phyloP scores from a whole-genome alignment of 495 filamentous ascomycete genomes.

The Bacidia rubella region DNA sequence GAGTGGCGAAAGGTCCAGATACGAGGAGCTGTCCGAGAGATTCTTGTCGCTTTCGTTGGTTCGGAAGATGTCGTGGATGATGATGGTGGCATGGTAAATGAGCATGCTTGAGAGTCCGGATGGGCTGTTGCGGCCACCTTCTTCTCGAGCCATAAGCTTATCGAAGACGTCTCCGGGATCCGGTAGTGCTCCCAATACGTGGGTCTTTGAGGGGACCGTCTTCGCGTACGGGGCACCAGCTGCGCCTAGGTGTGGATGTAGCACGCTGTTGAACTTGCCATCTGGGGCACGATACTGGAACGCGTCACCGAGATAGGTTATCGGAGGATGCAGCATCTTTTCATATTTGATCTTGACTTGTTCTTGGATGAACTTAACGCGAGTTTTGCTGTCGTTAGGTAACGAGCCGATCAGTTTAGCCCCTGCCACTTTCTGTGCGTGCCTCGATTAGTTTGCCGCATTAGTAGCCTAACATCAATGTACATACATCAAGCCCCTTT shows the following conservation, averaged over 20 bases:
- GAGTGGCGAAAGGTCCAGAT: slow-evolving; percentile 41
- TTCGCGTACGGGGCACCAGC: slow-evolving; percentile 29
- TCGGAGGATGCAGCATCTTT: slow-evolving; percentile 9
- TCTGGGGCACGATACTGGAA: slow-evolving; percentile 27
- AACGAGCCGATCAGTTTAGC: slow-evolving; percentile 9
- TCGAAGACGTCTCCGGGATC: slow-evolving; percentile 16
- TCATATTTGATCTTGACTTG: slow-evolving; percentile 8
- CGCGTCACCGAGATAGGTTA: slow-evolving; percentile 15
- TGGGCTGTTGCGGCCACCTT: slow-evolving; percentile 12
- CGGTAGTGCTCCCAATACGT: slow-evolving; percentile 15
- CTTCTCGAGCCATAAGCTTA: slow-evolving; percentile 9
- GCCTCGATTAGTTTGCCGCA: background rate
- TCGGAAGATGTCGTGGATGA: slow-evolving; percentile 40
- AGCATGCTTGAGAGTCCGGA: slow-evolving; percentile 30
- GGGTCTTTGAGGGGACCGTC: slow-evolving; percentile 16
- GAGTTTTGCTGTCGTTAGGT: slow-evolving; percentile 3
- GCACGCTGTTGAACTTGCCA: slow-evolving; percentile 18
- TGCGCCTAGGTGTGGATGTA: slow-evolving; percentile 32
- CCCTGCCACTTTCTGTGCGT: slow-evolving; percentile 2
- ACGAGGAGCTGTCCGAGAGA: slow-evolving; percentile 38
- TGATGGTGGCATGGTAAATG: slow-evolving; percentile 35
- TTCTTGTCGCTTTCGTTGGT: slow-evolving; percentile 30
- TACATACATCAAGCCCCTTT: slow-evolving; percentile 2
- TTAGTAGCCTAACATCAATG: no score
- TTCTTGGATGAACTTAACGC: background rate